These are phyloP conservation scores for Tulasnella sp. DNA, from an alignment of 768 basidiomycete genomes.

Conservation along the genomic window DNA sequence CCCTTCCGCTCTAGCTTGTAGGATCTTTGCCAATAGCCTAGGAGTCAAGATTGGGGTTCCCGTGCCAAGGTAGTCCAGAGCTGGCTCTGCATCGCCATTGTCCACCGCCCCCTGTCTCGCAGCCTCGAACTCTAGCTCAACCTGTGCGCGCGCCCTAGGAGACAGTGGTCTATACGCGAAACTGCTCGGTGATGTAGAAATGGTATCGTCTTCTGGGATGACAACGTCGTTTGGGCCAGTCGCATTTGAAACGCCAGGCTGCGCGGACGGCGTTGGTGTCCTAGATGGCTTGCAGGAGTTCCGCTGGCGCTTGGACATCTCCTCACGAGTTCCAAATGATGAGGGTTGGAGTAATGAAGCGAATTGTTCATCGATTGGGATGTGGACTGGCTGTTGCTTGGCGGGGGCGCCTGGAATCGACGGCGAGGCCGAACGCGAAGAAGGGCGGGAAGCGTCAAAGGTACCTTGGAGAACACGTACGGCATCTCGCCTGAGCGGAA, in stretches of 20 bases:
- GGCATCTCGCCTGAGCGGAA: conserved; percentile 5
- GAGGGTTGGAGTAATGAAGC: background rate
- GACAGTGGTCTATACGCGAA: too few species aligned
- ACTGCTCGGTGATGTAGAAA: background rate
- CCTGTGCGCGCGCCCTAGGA: too few species aligned
- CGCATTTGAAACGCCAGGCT: background rate
- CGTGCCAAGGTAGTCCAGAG: conserved; percentile 13
- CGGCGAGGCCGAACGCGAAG: conserved; percentile 10
- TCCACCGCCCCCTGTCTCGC: conserved; percentile 7
- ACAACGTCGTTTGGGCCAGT: conserved; percentile 5
- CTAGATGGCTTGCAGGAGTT: background rate
- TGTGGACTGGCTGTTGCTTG: background rate
- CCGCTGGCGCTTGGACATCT: background rate
- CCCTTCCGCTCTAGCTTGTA: conserved; percentile 9
- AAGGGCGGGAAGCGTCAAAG: conserved; percentile 6
- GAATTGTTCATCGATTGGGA: background rate
- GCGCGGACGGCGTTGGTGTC: background rate
- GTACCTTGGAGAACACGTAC: conserved; percentile 2
- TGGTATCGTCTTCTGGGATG: conserved; percentile 5
- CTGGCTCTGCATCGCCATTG: background rate
- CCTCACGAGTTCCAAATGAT: background rate
- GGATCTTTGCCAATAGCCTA: conserved; percentile 14
- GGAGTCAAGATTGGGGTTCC: conserved; percentile 14
- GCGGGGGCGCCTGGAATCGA: background rate
- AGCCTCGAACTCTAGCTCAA: too few species aligned